Evolutionary conservation across 2,329 filamentous ascomycete genomes (phyloP), one percentile per base, ranked within the genome.

Genomic region (Clonostachys chloroleuca): DNA sequence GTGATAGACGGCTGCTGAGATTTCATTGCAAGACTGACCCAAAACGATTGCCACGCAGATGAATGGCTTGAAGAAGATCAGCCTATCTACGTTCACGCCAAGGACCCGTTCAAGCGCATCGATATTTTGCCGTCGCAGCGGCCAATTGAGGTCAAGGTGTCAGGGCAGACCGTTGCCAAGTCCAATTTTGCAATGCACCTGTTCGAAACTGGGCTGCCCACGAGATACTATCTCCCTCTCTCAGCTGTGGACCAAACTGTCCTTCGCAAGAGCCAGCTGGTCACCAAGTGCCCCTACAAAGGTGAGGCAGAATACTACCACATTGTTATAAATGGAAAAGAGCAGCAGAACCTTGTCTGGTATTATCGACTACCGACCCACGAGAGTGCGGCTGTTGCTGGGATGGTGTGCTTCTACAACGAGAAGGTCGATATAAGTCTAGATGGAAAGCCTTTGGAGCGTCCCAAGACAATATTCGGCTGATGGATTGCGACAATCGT

Each of bases 271-370:
- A 85, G 80, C 53, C 58, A 65, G 2, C 78, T 76, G 0, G 61
- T 58, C n/a, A 83, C 80, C 0, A 64, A 68, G 45, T 87, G 84
- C 59, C 84, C 84, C 3, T 87, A 87, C 54, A 87, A 87, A 57
- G 84, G 84, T 2, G 72, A 77, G 46, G 83, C 83, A 1, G 70
- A 78, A 47, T 87, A 86, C 50, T 85, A 84, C 52, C 54, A 80
- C 47, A 63, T 85, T 0, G 68, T 72, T 0, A 52, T 83, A 0
- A 60, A 69, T 5, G 74, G 66, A 0, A 60, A 70, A 18, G 57
- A 64, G 47, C 62, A 68, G 34, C 65, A 72, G 51, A 74, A 86
- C 54, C 46, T 81, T 4, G 70, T 83, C 2, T 87, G 84, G 84
- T 85, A 76, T 49, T 87, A 87, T 47, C 65, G 65, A 14, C 69